Percentiles rank a stretch among this genome's conserved stretches.
Conservation (phyloP, 805 yeast species). For the Alloascoidea africana region DNA sequence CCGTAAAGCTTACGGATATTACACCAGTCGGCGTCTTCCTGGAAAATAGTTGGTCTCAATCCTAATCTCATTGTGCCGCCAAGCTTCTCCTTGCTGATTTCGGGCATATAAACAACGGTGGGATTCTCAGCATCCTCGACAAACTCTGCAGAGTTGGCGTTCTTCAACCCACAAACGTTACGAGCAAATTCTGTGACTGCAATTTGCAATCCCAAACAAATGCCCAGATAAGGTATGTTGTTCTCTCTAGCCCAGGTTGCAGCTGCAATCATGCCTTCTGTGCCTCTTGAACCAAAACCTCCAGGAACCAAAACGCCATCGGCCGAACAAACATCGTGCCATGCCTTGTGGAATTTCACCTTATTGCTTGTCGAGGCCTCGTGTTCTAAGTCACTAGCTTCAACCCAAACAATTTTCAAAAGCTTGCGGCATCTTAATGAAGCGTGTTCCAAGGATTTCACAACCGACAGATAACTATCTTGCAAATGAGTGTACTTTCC, state of each 20-base stretch:
- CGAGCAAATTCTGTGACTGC: conserved; percentile 92
- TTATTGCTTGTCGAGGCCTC: conserved; percentile 47
- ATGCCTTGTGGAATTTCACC: conserved; percentile 80
- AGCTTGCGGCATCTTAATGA: conserved; percentile 80
- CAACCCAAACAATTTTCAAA: conserved; percentile 91
- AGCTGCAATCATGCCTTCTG: conserved; percentile 95
- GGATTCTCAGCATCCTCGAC: conserved; percentile 47
- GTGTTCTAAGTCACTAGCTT: conserved; percentile 78
- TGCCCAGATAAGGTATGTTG: conserved; percentile 88
- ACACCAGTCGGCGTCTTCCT: conserved; percentile 47
- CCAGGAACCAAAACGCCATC: conserved; percentile 98
- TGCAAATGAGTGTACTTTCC: conserved; percentile 95
- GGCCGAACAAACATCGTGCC: conserved; percentile 87
- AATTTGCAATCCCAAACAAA: conserved; percentile 92
- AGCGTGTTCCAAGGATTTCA: conserved; percentile 90
- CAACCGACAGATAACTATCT: conserved; percentile 89
- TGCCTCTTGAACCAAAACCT: conserved; percentile 95
- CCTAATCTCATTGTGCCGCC: conserved; percentile 99
- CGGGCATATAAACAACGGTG: conserved; percentile 95
- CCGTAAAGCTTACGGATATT: conserved; percentile 70
- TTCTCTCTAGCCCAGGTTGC: conserved; percentile 98
- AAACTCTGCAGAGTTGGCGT: conserved; percentile 76
- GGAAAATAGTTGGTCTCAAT: conserved; percentile 77
- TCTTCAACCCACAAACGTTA: conserved; percentile 50
- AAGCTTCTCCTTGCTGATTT: conserved; percentile 84